Evolutionary conservation across 2,329 filamentous ascomycete species (phyloP).

Genomic region (Sarocladium strictum): DNA sequence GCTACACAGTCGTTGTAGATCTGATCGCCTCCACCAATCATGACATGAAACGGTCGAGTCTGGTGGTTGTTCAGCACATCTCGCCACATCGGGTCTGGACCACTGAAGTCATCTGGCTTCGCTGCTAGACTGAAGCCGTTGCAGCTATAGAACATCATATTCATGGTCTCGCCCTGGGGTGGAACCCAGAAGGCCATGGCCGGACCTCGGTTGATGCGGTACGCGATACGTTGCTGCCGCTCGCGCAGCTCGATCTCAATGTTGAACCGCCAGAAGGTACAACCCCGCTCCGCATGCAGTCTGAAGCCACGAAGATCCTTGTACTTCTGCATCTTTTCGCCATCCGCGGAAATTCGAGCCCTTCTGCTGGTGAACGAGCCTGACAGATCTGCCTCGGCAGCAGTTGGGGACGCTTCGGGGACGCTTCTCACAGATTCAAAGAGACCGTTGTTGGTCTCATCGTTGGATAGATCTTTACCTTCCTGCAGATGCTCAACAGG

Average conservation of each 20-base stretch:
- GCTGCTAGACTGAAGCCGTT: slow-evolving; percentile 87
- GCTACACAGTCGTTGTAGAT: slow-evolving; percentile 90
- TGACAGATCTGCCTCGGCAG: slow-evolving; percentile 41
- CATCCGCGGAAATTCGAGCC: slow-evolving; percentile 56
- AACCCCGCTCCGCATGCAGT: slow-evolving; percentile 77
- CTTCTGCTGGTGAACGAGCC: slow-evolving; percentile 43
- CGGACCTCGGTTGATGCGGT: slow-evolving; percentile 90
- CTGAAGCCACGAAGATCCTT: slow-evolving; percentile 78
- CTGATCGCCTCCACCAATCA: slow-evolving; percentile 96
- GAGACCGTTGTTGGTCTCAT: slow-evolving; percentile 76
- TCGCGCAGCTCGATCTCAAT: slow-evolving; percentile 81
- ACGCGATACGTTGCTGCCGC: slow-evolving; percentile 80
- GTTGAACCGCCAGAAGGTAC: slow-evolving; percentile 97
- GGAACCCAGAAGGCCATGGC: slow-evolving; percentile 94
- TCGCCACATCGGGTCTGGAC: slow-evolving; percentile 93
- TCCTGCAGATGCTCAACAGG: slow-evolving; percentile 83
- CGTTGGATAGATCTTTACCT: slow-evolving; percentile 67
- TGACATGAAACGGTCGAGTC: slow-evolving; percentile 89
- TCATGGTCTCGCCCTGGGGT: slow-evolving; percentile 78
- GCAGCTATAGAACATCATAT: slow-evolving; percentile 97
- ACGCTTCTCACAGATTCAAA: slow-evolving; percentile 63
- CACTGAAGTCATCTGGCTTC: slow-evolving; percentile 74
- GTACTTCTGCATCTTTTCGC: slow-evolving; percentile 74
- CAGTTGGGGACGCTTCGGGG: slow-evolving; percentile 36
- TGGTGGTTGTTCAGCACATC: slow-evolving; percentile 93